phyloP scores from a whole-genome alignment of 2,329 filamentous ascomycete genomes.

The Ophiostoma sp. region DNA sequence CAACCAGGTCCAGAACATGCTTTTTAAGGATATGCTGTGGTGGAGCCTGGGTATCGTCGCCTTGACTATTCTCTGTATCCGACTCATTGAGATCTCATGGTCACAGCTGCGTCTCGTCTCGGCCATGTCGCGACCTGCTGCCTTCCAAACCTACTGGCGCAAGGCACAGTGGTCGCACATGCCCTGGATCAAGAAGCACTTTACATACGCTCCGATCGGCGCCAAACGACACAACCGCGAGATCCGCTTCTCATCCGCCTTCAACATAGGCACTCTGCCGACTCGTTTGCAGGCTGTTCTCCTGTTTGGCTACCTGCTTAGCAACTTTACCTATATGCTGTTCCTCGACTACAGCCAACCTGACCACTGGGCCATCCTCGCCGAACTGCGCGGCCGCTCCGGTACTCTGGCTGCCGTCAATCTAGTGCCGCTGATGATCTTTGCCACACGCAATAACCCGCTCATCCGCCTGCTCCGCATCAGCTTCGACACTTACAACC shows the following conservation, averaged over 20 bases:
- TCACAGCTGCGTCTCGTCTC: constrained; percentile 59
- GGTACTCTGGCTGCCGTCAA: constrained; percentile 84
- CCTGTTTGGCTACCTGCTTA: constrained; percentile 57
- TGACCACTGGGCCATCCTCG: constrained; percentile 66
- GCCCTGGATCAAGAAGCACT: constrained; percentile 61
- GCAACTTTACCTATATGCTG: constrained; percentile 65
- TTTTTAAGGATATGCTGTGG: constrained; percentile 60
- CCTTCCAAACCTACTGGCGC: constrained; percentile 61
- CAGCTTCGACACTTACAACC: constrained; percentile 96
- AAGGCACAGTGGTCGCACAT: constrained; percentile 59
- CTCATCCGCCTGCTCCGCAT: constrained; percentile 79
- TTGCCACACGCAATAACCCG: constrained; percentile 91
- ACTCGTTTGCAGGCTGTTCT: constrained; percentile 63
- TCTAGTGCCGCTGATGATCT: constrained; percentile 85
- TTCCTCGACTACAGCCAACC: constrained; percentile 59
- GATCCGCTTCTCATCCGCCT: constrained; percentile 45
- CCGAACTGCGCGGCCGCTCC: constrained; percentile 81
- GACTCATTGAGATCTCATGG: constrained; percentile 56
- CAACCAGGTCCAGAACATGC: constrained; percentile 57
- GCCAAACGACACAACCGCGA: constrained; percentile 64
- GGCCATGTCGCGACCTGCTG: constrained; percentile 55
- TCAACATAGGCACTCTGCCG: constrained; percentile 61
- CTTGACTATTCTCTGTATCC: constrained; percentile 53
- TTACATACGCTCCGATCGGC: constrained; percentile 64
- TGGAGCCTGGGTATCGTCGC: constrained; percentile 60